Evolutionary conservation across 345 rosid genomes (phyloP), one percentile per base, ranked within the genome.

Genomic region (Erucastrum elatum): DNA sequence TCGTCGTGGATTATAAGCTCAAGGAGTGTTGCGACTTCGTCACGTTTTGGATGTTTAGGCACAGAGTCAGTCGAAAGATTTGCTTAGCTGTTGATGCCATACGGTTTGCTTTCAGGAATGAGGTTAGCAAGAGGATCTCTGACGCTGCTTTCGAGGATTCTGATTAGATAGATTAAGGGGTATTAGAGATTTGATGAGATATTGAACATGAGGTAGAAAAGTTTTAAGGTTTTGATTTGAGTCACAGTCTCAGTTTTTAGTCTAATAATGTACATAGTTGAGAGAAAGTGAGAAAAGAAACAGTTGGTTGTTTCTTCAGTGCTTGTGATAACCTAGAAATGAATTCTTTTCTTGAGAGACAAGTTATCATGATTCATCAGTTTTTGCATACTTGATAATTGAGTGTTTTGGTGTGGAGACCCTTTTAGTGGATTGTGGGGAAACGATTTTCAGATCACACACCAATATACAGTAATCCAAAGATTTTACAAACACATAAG

Each of bases 1-100:
- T 74, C 10, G 70, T 63, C 5, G 10, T 0, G 4, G 13, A 7
- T 2, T 64, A 74, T 64, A 33, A 0, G 33, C 70, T 74, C 17
- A 11, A 30, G 49, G 33, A 5, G 62, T 30, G 53, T 64, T 51
- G 64, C 6, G 53, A 74, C 26, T 74, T 74, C 33, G 17, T 74
- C 21, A 64, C 46, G 6, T 37, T 46, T 34, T 64, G 53, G 53
- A 74, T 74, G 70, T 74, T 64, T 74, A 64, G 64, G 53, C 77
- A 64, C 51, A 51, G 0, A 34, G n/a, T 5, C 34, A 65, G 37
- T 53, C 37, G 8, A 31, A 0, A 21, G 71, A 49, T 64, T 74
- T 64, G 64, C 27, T 64, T 74, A 4, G 77, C 51, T 64, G 66
- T 74, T 13, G 16, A 33, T 1, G 17, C 55, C 3, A 51, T 5